Percentiles rank a stretch among this genome's conserved stretches.
Evolutionary conservation across 192 early-diverging fungal genomes (phyloP).

Genomic region (Pilobolus umbonatus): DNA sequence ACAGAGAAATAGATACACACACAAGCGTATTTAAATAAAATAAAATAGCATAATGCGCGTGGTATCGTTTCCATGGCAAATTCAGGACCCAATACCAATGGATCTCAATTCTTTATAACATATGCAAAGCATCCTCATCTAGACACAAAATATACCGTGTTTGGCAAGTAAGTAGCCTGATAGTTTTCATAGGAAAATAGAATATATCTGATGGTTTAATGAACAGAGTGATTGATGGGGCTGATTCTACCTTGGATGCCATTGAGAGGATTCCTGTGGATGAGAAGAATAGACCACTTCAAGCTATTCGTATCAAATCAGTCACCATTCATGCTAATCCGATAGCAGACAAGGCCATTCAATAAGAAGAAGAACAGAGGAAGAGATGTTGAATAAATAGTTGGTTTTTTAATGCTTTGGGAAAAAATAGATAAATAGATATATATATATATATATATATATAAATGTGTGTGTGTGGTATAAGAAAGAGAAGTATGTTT

Average conservation of each 20-base stretch:
- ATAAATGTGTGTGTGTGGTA: background rate
- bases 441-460: no score
- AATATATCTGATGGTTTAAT: constrained; percentile 5
- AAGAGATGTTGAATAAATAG: background rate
- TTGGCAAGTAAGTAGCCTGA: constrained; percentile 72
- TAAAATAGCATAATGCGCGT: constrained; percentile 72
- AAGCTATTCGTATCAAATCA: constrained; percentile 67
- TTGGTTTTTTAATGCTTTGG: no score
- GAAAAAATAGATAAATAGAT: no score
- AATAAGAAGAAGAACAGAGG: background rate
- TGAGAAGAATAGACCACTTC: constrained; percentile 73
- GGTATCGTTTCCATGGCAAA: constrained; percentile 94
- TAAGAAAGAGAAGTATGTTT: background rate
- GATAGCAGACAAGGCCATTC: constrained; percentile 58
- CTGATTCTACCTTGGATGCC: constrained; percentile 74
- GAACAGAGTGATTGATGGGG: constrained; percentile 77
- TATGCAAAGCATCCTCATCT: constrained; percentile 83
- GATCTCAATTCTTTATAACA: constrained; percentile 90
- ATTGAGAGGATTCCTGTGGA: constrained; percentile 86
- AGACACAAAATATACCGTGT: constrained; percentile 88
- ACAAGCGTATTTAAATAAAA: background rate
- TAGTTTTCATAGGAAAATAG: background rate
- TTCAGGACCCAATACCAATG: constrained; percentile 83
- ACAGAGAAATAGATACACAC: background rate
- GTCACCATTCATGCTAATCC: constrained; percentile 96